Evolutionary conservation across 2,329 filamentous ascomycete species (phyloP).

Genomic region (Calonectria multiphialidica): DNA sequence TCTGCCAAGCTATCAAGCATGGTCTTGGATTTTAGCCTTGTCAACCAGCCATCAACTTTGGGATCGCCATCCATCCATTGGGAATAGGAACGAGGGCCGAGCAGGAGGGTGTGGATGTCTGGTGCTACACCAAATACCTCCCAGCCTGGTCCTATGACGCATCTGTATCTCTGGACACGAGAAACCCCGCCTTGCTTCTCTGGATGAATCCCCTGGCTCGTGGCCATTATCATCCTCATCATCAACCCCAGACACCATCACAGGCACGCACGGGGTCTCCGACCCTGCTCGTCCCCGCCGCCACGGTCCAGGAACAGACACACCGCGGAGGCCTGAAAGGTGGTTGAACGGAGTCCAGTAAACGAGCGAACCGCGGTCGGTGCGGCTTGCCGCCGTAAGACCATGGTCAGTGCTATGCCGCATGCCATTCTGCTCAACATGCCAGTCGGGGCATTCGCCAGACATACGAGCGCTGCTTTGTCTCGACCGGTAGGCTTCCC

Average conservation of each 20-base stretch:
- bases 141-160: conserved; percentile 15
- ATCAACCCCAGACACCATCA: conserved; percentile 14
- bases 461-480: conserved; percentile 19
- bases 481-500: conserved; percentile 13
- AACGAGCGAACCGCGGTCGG: not conserved
- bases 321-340: conserved; percentile 11
- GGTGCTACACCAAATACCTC: conserved; percentile 9
- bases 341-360: conserved; percentile 2
- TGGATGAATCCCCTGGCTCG: conserved; percentile 18
- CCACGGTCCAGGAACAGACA: conserved; percentile 20
- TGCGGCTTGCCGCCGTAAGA: not conserved
- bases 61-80: not conserved
- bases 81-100: conserved; percentile 1
- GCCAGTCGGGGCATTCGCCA: conserved; percentile 2
- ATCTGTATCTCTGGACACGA: conserved; percentile 10
- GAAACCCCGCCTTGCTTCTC: conserved; percentile 12
- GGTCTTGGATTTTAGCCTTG: not conserved
- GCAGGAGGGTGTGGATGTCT: not conserved
- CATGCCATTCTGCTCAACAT: conserved; percentile 1
- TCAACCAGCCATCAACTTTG: not conserved
- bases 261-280: conserved; percentile 35
- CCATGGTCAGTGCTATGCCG: conserved; percentile 7
- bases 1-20: not conserved
- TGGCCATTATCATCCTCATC: conserved; percentile 24
- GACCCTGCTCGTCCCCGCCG: conserved; percentile 28